Base-by-base conservation (phyloP, 805 yeast genomes). In the Metschnikowia picachoensis region DNA sequence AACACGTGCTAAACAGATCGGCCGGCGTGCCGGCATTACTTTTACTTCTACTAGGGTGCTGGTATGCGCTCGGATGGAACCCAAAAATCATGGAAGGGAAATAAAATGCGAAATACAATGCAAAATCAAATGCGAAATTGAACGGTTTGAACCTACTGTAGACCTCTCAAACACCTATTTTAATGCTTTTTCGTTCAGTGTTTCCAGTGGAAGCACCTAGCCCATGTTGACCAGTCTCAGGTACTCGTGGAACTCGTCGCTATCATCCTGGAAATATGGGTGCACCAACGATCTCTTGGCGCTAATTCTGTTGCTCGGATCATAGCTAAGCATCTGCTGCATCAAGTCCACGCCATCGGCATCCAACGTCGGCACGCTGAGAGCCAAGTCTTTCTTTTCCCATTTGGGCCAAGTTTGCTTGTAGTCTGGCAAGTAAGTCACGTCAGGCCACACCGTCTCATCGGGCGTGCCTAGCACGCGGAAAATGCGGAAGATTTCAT, bases 371-470 rank as follows among this genome's bases (percentile, higher is more conserved):
- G 97, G 94, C 30, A 88, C 91, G 42, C 79, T 76, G 37, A 76
- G 78, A n/a, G 80, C 71, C 58, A 94, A 67, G 57, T 81, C 79
- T 66, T 82, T 87, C 59, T 83, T 82, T 37, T 76, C 66, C 95
- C 97, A 89, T 63, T 87, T 88, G 25, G 96, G 97, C 76, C 91
- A 89, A 15, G 95, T 86, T 39, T 92, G 82, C 67, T 90, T 90
- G 72, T 85, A 94, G 68, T 94, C 97, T 14, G 97, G 97, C 64
- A 94, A 74, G 50, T 85, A 80, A 36, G 84, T 79, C 38, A 94
- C 95, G 55, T 91, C 96, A 8, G 98, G 97, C 99, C 99, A 94
- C 15, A 79, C 74, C 42, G 87, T 87, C 64, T 89, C 97, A 51
- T 79, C 86, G 38, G 99, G 99, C 2, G 98, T 92, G 15, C 99